Conservation (phyloP, 2,329 filamentous ascomycete genomes). For the Bipolaris cookei region DNA sequence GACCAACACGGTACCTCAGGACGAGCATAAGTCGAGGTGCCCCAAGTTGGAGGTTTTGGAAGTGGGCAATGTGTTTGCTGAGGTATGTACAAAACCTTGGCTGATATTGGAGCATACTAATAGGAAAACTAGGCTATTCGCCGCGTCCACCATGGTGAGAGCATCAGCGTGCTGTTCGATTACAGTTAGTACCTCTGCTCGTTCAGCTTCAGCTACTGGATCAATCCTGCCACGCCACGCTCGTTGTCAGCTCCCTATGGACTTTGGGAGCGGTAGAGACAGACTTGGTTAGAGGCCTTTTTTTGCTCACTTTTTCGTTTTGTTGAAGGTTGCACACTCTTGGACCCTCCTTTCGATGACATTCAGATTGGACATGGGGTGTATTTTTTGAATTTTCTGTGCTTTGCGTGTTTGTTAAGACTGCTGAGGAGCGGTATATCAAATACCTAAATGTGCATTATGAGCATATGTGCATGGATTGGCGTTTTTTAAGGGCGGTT, state of each 20-base stretch:
- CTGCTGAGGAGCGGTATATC: slow-evolving; percentile 31
- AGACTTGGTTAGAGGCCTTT: not conserved
- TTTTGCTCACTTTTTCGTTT: not conserved
- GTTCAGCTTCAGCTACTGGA: slow-evolving; percentile 1
- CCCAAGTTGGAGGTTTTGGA: slow-evolving; percentile 92
- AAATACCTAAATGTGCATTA: slow-evolving; percentile 21
- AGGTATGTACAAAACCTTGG: slow-evolving; percentile 59
- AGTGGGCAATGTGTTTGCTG: slow-evolving; percentile 85
- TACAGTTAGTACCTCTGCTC: slow-evolving; percentile 64
- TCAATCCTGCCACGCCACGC: not conserved
- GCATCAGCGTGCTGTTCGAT: slow-evolving; percentile 93
- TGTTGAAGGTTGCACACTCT: not conserved
- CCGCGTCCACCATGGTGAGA: slow-evolving; percentile 95
- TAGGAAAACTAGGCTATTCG: slow-evolving; percentile 70
- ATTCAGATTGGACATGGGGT: not conserved
- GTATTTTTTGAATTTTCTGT: not conserved
- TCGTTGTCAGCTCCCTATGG: not conserved
- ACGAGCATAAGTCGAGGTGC: slow-evolving; percentile 77
- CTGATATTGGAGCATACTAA: slow-evolving; percentile 26
- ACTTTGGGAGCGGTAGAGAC: not conserved
- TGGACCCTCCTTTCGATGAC: slow-evolving; percentile 1
- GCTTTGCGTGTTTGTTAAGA: slow-evolving; percentile 9
- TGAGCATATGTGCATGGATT: slow-evolving; percentile 18
- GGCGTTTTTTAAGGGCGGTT: slow-evolving; percentile 16
- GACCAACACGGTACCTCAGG: slow-evolving; percentile 92